phyloP scores from a whole-genome alignment of 768 basidiomycete genomes.

The Rhizopogon roseolus region DNA sequence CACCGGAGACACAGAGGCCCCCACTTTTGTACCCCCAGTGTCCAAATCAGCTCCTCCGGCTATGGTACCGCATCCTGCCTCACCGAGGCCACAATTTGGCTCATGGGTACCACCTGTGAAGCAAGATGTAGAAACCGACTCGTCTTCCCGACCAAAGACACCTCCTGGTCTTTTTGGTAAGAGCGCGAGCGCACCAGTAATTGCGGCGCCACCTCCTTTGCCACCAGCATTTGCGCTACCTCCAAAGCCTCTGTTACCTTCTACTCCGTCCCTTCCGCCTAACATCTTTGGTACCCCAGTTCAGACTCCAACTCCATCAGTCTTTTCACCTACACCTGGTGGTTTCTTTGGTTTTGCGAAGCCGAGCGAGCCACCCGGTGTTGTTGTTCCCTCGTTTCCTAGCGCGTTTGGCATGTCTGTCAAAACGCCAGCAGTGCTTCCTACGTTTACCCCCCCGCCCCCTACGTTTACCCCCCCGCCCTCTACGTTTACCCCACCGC shows the following conservation, averaged over 20 bases:
- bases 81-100: slow-evolving; percentile 36
- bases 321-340: not conserved
- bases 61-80: slow-evolving; percentile 32
- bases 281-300: not conserved
- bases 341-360: not conserved
- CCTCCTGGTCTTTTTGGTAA: slow-evolving; percentile 38
- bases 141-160: slow-evolving; percentile 35
- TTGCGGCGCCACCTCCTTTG: slow-evolving; percentile 6
- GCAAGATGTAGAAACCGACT: slow-evolving; percentile 17
- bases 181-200: slow-evolving; percentile 15
- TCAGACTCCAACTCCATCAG: not conserved
- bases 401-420: slow-evolving; percentile 3
- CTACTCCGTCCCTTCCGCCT: slow-evolving; percentile 5
- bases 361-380: slow-evolving; percentile 2
- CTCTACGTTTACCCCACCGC: slow-evolving; percentile 8
- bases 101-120: slow-evolving; percentile 20
- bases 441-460: slow-evolving; percentile 9
- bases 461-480: slow-evolving; percentile 11
- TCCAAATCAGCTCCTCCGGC: slow-evolving; percentile 17
- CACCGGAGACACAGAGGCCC: slow-evolving; percentile 37
- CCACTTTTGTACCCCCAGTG: slow-evolving; percentile 6
- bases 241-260: slow-evolving; percentile 4
- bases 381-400: slow-evolving; percentile 3
- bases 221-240: slow-evolving; percentile 2
- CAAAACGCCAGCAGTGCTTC: slow-evolving; percentile 1